Base-by-base conservation (phyloP, 129 eudicot genomes). In the Chrysanthemum lavandulifolium region DNA sequence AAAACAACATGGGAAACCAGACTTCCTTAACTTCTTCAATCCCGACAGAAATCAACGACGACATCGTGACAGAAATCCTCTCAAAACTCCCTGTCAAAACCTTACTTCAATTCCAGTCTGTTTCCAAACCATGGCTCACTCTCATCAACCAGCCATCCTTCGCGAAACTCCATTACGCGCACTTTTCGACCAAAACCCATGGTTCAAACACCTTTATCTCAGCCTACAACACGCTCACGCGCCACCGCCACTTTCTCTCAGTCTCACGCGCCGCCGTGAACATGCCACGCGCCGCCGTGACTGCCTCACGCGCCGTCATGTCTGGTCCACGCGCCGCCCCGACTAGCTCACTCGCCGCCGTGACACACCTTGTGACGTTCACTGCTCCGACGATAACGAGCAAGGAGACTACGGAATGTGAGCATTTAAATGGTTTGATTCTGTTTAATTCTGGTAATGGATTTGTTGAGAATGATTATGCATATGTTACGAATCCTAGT, bases 331-430 rank as follows among this genome's bases (percentile, higher is more conserved):
- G 45, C 45, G 45, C 45, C 10, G 45, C 45, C 45, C 45, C 45
- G 0, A 4, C 9, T 0, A 36, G 1, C 6, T 36, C 45, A 36
- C 45, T 36, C 45, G 45, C 10, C 45, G 9, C 45, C 9, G 0
- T 36, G 45, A 47, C 75, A 43, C 76, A 59, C n/a, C 54, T 68
- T 49, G 10, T 57, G 64, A 76, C 69, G 40, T 57, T 45, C 53
- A 1, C 10, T 4, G 14, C 52, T 19, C 49, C 63, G 33, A 68
- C 23, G 6, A 10, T 33, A 10, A 58, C 9, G 12, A 55, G 9
- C 19, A 16, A 16, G 27, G 62, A 76, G 58, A 9, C 25, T 13
- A 47, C 75, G 0, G 68, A 59, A 50, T 29, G 62, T 10, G 65
- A 69, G n/a, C 69, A 59, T 50, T 15, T 56, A 16, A 56, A 56